Evolutionary conservation across 73 alveolate genomes (phyloP).

Genomic region (Blepharisma stoltei): DNA sequence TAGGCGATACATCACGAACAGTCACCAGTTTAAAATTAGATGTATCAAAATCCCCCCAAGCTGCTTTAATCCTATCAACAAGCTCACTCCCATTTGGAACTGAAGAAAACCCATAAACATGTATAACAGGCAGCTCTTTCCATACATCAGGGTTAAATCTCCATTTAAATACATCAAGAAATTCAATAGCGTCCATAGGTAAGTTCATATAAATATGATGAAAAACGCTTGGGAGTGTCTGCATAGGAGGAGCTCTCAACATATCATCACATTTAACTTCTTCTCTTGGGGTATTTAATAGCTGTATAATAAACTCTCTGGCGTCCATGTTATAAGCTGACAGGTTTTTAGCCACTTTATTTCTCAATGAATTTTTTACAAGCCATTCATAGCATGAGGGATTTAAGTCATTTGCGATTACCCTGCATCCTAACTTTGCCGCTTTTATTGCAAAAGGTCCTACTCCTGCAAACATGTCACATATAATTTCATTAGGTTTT

Average conservation of each 20-base stretch:
- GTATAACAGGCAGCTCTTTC: conserved; percentile 82
- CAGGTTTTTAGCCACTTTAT: conserved; percentile 59
- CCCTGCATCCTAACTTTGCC: conserved; percentile 82
- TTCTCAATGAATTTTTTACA: conserved; percentile 65
- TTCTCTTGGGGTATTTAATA: conserved; percentile 42
- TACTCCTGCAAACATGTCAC: conserved; percentile 98
- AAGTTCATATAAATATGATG: conserved; percentile 96
- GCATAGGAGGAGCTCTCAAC: conserved; percentile 54
- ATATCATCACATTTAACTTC: conserved; percentile 24
- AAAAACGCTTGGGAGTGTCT: conserved; percentile 41
- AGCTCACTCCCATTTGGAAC: conserved; percentile 63
- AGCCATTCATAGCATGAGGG: conserved; percentile 87
- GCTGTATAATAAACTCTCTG: conserved; percentile 79
- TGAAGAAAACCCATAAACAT: conserved; percentile 85
- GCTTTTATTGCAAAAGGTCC: conserved; percentile 97
- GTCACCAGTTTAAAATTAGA: conserved; percentile 66
- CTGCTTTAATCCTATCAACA: conserved; percentile 71
- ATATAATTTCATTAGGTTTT: conserved; percentile 61
- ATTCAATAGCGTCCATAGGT: conserved; percentile 96
- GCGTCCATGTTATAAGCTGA: conserved; percentile 94
- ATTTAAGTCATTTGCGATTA: conserved; percentile 96
- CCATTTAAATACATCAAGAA: conserved; percentile 88
- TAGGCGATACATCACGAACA: conserved; percentile 85
- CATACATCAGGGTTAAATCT: conserved; percentile 45
- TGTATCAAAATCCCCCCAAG: conserved; percentile 55